A percentile compares a stretch with the other conserved stretches of the same genome.
Conservation (phyloP, 495 filamentous ascomycete genomes). For the Aspergillus leporis region DNA sequence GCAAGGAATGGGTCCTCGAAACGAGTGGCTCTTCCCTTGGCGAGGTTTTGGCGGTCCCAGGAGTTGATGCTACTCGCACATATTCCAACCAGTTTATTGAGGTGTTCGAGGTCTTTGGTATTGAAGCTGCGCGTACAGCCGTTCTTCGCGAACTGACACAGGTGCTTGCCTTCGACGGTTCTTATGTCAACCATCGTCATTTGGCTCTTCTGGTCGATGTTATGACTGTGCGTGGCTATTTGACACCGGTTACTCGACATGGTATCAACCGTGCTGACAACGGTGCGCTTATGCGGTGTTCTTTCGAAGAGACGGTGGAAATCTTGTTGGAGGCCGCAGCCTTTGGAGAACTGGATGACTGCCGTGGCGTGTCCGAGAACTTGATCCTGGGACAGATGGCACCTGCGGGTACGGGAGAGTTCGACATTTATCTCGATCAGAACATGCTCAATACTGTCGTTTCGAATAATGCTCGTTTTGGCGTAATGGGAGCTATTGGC, state of each 20-base stretch:
- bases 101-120: constrained; percentile 89
- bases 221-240: constrained; percentile 90
- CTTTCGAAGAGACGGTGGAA: constrained; percentile 98
- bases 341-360: constrained; percentile 93
- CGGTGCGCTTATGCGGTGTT: constrained; percentile 98
- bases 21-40: constrained; percentile 85
- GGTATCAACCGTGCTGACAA: constrained; percentile 98
- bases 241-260: constrained; percentile 95
- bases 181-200: constrained; percentile 98
- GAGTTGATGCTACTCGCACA: constrained; percentile 86
- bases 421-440: constrained; percentile 89
- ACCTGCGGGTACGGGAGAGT: constrained; percentile 92
- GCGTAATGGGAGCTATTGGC: constrained; percentile 72
- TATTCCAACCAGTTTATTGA: constrained; percentile 96
- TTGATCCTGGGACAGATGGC: constrained; percentile 97
- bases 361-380: constrained; percentile 96
- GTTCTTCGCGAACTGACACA: constrained; percentile 84
- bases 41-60: constrained; percentile 79
- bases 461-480: constrained; percentile 80
- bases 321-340: constrained; percentile 95
- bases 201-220: constrained; percentile 95
- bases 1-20: constrained; percentile 93
- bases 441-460: constrained; percentile 94
- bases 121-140: constrained; percentile 86
- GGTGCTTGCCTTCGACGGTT: constrained; percentile 95